Evolutionary conservation across 441 rosid species (phyloP).

Genomic region (Aquilaria agallochum): DNA sequence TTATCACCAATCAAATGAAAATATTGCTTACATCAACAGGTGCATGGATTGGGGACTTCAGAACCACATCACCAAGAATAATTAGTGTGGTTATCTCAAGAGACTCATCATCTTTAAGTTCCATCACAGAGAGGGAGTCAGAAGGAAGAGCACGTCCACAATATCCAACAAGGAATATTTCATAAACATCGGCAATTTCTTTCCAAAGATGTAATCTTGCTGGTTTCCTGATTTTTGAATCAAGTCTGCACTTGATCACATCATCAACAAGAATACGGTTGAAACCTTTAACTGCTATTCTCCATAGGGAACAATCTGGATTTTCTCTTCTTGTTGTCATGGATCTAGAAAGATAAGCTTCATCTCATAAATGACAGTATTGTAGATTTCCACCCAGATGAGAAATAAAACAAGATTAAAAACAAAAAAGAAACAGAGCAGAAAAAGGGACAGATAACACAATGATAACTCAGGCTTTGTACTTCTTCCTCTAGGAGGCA

Average conservation of each 20-base stretch:
- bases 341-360: slow-evolving; percentile 47
- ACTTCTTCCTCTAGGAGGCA: slow-evolving; percentile 1
- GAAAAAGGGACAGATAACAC: slow-evolving; percentile 6
- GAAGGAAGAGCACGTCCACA: slow-evolving; percentile 97
- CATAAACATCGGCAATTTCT: slow-evolving; percentile 95
- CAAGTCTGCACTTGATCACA: slow-evolving; percentile 42
- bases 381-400: too few relatives aligned
- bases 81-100: slow-evolving; percentile 82
- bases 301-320: slow-evolving; percentile 97
- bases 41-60: slow-evolving; percentile 74
- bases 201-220: slow-evolving; percentile 86
- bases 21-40: slow-evolving; percentile 68
- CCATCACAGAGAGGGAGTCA: slow-evolving; percentile 55
- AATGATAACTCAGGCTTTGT: slow-evolving; percentile 5
- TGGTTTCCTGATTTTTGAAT: slow-evolving; percentile 53
- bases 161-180: slow-evolving; percentile 89
- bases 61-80: slow-evolving; percentile 79
- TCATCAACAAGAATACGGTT: slow-evolving; percentile 73
- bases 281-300: slow-evolving; percentile 89
- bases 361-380: slow-evolving; percentile 10
- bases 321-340: slow-evolving; percentile 96
- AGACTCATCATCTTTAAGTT: slow-evolving; percentile 65
- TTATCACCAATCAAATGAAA: slow-evolving; percentile 2
- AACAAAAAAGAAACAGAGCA: neutral
- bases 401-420: neutral